A percentile compares a stretch with the other conserved stretches of the same genome.
Evolutionary conservation across 345 rosid genomes (phyloP).

Genomic region (Dovyalis caffra): DNA sequence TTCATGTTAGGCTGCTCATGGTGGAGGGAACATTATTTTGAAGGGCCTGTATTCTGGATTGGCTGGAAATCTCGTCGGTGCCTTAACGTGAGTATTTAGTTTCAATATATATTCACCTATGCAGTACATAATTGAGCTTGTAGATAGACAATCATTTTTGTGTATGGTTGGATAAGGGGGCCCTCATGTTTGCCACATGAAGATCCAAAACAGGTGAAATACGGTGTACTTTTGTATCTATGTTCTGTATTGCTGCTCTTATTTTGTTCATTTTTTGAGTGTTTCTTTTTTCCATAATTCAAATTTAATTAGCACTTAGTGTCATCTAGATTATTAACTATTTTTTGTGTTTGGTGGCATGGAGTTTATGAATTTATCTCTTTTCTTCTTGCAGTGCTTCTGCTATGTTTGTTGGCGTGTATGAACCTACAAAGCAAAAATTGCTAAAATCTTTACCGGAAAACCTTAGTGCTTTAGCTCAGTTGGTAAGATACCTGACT

Average conservation of each 20-base stretch:
- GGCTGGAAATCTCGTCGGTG: constrained; percentile 87
- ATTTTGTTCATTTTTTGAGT: background rate
- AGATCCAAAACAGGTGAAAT: too few relatives aligned
- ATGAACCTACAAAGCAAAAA: constrained; percentile 92
- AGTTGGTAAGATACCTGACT: constrained; percentile 48
- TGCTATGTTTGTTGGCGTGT: constrained; percentile 88
- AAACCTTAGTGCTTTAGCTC: constrained; percentile 80
- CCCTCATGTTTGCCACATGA: too few relatives aligned
- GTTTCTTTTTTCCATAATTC: background rate
- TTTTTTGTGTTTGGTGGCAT: background rate
- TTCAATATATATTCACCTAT: background rate
- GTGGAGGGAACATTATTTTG: constrained; percentile 72
- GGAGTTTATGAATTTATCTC: constrained; percentile 10
- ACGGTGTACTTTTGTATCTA: background rate
- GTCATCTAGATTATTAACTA: background rate
- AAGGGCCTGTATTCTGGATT: constrained; percentile 97
- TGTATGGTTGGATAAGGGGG: background rate
- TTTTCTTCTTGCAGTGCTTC: constrained; percentile 63
- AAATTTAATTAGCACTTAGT: background rate
- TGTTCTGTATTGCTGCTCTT: background rate
- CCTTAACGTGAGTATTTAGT: constrained; percentile 71
- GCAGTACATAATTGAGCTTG: background rate
- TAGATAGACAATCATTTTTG: background rate
- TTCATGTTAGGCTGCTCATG: constrained; percentile 63
- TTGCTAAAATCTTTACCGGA: constrained; percentile 71